Evolutionary conservation across 371 early-diverging fungal genomes (phyloP), one percentile per base, ranked within the genome.

Genomic region (Chytridiales sp.): DNA sequence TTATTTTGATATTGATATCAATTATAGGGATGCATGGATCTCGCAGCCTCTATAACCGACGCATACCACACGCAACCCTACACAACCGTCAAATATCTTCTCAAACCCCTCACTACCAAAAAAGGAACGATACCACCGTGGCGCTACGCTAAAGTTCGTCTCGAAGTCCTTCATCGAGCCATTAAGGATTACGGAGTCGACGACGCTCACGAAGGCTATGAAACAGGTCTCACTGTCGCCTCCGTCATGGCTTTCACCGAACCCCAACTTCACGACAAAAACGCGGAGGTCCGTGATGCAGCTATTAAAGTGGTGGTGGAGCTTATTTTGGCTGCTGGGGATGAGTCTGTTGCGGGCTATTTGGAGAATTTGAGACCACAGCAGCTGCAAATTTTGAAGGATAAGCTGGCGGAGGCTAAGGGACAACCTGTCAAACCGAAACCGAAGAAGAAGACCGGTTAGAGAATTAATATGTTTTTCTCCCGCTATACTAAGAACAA

Each of bases 241-340:
- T 72, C 75, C 13, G 71, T 80, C 30, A 84, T 87, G 72, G 74
- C 64, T 11, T 85, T 87, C 58, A 77, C 79, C 2, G 70, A 77
- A n/a, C 81, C 82, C 1, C 83, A 84, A 47, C 63, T 86, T 42
- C 78, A 80, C 9, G 81, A 88, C 64, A 73, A 70, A 32, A 87
- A 84, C 53, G 75, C 72, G 5, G 88, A 88, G 38, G 87, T 87
- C 15, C 83, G 86, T 11, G 78, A 87, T 41, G 78, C 84, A 0
- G 84, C 88, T 1, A 77, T 80, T 15, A 76, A 75, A 47, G 65
- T 88, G 5, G 75, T 85, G 1, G 79, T 83, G 13, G 76, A 46
- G 38, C 39, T 72, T 13, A 56, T 53, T 21, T 17, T 57, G 30
- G 27, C 36, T 1, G 40, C 41, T 19, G 67, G 66, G 8, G 64